Evolutionary conservation across 2,329 filamentous ascomycete genomes (phyloP), one percentile per base, ranked within the genome.

Genomic region (Trichocomaceae sp.): DNA sequence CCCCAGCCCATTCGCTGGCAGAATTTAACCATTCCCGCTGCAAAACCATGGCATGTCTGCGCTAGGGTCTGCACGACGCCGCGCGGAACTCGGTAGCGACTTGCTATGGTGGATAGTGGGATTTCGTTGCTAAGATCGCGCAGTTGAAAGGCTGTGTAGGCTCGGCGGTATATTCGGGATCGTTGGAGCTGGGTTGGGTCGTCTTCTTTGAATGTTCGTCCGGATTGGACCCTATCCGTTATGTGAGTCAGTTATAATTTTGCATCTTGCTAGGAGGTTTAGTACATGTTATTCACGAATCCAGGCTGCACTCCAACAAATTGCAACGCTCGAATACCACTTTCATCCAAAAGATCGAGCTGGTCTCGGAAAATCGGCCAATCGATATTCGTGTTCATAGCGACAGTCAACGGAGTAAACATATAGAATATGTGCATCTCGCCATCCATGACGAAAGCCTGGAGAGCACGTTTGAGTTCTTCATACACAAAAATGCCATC

Each of bases 351-450:
- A 2, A 68, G 63, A 58, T 89, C 85, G 69, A 90, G 79, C 66
- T 88, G 84, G 58, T 86, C 81, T 48, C 85, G 81, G 61, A 88
- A 90, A 0, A 84, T 79, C 51, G 81, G 80, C 87, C 87, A 90
- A 62, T 89, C 85, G 55, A 90, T 78, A 8, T 75, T 72, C 2
- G 77, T 71, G 17, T 61, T 64, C 37, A 63, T 64, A 8, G 70
- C 66, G 20, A 69, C 66, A 56, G 88, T 83, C 2, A 90, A 79
- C 0, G 87, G 87, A 0, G 87, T 90, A 59, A 90, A 90, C 37
- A 83, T 83, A 65, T 90, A 91, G 47, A 90, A 78, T 12, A 88
- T 79, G 63, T 90, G 87, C 83, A 91, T 85, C 59, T 91, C 87
- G 3, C 86, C 84, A 63, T 90, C 86, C 81, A 91, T 84, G 12